Percentiles rank a stretch among this genome's conserved stretches.
Evolutionary conservation across 345 rosid genomes (phyloP).

Genomic region (Populus tremula): DNA sequence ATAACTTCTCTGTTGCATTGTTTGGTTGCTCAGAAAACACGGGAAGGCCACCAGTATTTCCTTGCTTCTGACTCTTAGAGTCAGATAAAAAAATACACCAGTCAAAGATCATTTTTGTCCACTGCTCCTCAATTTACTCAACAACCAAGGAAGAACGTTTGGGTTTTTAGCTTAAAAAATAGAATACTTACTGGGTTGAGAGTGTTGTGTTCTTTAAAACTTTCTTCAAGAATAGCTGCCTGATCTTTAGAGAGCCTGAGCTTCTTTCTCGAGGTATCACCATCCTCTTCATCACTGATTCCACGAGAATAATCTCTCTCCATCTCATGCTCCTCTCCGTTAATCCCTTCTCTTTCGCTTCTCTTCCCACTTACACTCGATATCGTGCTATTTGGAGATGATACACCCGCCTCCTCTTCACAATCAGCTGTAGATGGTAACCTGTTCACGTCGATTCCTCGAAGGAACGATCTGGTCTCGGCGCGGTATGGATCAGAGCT

Average conservation of each 20-base stretch:
- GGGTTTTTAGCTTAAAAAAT: not conserved
- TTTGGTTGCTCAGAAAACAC: slow-evolving; percentile 16
- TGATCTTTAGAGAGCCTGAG: slow-evolving; percentile 92
- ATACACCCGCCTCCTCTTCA: slow-evolving; percentile 81
- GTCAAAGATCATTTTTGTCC: not conserved
- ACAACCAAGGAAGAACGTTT: slow-evolving; percentile 1
- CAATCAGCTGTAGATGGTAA: slow-evolving; percentile 64
- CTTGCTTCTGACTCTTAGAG: not conserved
- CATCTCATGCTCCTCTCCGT: slow-evolving; percentile 57
- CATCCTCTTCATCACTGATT: slow-evolving; percentile 86
- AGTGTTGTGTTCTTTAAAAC: slow-evolving; percentile 89
- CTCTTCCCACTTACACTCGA: slow-evolving; percentile 90
- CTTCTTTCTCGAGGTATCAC: slow-evolving; percentile 86
- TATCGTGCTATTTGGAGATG: slow-evolving; percentile 92
- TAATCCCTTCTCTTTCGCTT: slow-evolving; percentile 67
- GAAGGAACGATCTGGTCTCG: slow-evolving; percentile 51
- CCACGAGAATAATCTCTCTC: slow-evolving; percentile 75
- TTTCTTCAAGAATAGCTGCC: slow-evolving; percentile 89
- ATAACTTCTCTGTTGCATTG: not conserved
- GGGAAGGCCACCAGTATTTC: not conserved
- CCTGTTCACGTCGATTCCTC: slow-evolving; percentile 90
- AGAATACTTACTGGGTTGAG: slow-evolving; percentile 77
- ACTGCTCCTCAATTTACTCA: slow-evolving; percentile 10
- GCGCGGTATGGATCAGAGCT: slow-evolving; percentile 47
- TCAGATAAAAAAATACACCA: not conserved